Conservation (phyloP, 75 land plant species). For the Selaginella moellendorffii region DNA sequence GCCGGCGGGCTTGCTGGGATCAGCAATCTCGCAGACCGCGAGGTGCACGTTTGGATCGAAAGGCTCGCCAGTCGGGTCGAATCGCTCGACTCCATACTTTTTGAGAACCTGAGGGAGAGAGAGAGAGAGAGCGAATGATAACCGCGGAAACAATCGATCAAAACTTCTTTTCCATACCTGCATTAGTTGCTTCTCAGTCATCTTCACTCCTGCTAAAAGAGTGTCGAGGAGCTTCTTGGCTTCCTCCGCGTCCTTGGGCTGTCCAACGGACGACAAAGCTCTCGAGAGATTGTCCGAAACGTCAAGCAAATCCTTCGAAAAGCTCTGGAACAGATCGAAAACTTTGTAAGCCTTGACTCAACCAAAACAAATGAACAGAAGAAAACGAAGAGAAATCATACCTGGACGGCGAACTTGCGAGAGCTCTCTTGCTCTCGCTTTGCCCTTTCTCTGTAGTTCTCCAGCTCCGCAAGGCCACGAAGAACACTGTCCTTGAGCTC, state of each 20-base stretch:
- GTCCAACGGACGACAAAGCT: conserved; percentile 26
- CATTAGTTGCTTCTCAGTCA: conserved; percentile 74
- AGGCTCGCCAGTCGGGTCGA: conserved; percentile 54
- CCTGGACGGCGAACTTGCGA: conserved; percentile 89
- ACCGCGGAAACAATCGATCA: not conserved
- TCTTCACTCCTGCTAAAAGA: conserved; percentile 75
- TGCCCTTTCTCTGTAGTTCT: conserved; percentile 65
- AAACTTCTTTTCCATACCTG: conserved; percentile 34
- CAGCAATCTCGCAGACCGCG: conserved; percentile 70
- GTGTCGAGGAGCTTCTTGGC: conserved; percentile 34
- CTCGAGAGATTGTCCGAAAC: conserved; percentile 88
- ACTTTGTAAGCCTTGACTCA: not conserved
- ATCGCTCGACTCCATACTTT: conserved; percentile 62
- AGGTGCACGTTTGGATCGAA: conserved; percentile 82
- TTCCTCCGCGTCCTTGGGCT: conserved; percentile 39
- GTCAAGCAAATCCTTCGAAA: conserved; percentile 81
- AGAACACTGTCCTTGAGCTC: conserved; percentile 68
- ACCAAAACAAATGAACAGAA: not conserved
- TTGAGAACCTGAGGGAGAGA: conserved; percentile 49
- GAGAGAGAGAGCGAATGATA: not conserved
- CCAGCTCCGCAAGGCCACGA: conserved; percentile 68
- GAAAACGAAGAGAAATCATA: conserved; percentile 9
- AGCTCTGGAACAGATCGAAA: conserved; percentile 36
- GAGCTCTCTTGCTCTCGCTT: conserved; percentile 69
- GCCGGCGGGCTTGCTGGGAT: conserved; percentile 58